Conservation (phyloP, 345 rosid genomes). For the Stellera chamaejasme region DNA sequence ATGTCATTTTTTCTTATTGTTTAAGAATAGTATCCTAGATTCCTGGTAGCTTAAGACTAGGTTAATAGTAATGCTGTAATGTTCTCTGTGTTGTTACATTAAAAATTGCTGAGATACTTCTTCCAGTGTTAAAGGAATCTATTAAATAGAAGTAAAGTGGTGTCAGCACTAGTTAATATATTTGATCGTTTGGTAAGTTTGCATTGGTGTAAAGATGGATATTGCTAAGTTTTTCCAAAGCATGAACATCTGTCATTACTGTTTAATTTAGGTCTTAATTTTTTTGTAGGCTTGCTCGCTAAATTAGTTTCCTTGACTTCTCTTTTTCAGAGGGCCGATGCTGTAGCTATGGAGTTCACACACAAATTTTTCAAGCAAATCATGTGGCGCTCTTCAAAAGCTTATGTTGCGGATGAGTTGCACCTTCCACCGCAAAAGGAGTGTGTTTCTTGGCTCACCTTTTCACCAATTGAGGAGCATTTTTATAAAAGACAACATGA, state of each 20-base stretch:
- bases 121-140: no score
- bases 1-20: no score
- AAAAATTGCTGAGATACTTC: no score
- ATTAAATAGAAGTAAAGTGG: no score
- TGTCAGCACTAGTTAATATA: no score
- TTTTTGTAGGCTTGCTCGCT: neutral
- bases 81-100: no score
- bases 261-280: neutral
- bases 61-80: no score
- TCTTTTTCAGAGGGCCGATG: slow-evolving; percentile 54
- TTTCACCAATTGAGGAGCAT: slow-evolving; percentile 91
- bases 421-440: slow-evolving; percentile 92
- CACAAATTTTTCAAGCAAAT: slow-evolving; percentile 69
- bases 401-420: slow-evolving; percentile 85
- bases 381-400: slow-evolving; percentile 97
- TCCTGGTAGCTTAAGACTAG: no score
- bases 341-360: slow-evolving; percentile 67
- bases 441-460: slow-evolving; percentile 72
- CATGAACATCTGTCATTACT: neutral
- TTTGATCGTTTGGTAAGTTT: no score
- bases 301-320: slow-evolving; percentile 8
- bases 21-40: no score
- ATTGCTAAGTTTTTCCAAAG: neutral
- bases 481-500: slow-evolving; percentile 96
- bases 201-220: no score